Conservation (phyloP, 345 rosid species). For the Eucalyptus polybractea region DNA sequence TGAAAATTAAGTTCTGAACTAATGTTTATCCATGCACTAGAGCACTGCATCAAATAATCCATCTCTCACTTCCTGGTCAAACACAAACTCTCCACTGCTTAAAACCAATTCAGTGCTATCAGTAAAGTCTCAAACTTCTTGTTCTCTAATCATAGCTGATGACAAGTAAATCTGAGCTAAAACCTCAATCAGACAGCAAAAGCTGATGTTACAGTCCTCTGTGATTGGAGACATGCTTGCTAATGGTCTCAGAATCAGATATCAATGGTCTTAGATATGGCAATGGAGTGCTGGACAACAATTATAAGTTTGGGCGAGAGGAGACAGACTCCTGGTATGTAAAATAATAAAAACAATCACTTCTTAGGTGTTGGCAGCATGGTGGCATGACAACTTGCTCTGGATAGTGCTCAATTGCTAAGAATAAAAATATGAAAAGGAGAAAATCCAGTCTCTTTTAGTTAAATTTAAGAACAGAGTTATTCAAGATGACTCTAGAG, state of each 20-base stretch:
- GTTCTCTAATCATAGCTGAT: background rate
- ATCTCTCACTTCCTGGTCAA: background rate
- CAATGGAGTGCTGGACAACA: background rate
- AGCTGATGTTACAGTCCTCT: background rate
- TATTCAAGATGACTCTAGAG: background rate
- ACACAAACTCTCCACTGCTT: background rate
- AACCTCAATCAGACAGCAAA: background rate
- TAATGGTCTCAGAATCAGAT: background rate
- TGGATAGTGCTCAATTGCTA: background rate
- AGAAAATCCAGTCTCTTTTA: background rate
- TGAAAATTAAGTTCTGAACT: background rate
- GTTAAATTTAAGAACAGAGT: background rate
- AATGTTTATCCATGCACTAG: background rate
- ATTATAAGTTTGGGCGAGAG: background rate
- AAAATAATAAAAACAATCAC: background rate
- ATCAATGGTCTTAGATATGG: background rate
- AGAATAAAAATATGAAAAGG: background rate
- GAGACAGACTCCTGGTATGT: background rate
- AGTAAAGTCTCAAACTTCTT: background rate
- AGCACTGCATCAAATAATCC: background rate
- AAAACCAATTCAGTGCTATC: background rate
- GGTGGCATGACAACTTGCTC: background rate
- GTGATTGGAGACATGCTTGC: background rate
- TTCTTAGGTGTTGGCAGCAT: background rate
- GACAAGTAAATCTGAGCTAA: background rate